These are phyloP conservation scores for Marasmius tenuissimus DNA, from an alignment of 1,284 basidiomycete species.

Conservation along the genomic window DNA sequence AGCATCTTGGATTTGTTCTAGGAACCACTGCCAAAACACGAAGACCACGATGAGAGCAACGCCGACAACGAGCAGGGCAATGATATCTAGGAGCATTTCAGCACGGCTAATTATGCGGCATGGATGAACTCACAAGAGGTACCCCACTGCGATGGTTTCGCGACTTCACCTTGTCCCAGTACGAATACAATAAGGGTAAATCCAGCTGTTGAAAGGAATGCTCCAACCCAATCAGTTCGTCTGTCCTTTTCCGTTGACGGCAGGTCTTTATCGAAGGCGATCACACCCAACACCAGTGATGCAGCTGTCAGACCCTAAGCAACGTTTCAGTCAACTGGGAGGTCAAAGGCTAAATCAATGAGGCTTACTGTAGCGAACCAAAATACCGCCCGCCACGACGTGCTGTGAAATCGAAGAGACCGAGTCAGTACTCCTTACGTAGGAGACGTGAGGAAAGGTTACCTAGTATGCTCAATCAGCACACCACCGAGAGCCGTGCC, in stretches of 20 bases:
- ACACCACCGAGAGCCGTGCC: conserved; percentile 69
- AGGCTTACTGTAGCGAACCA: conserved; percentile 1
- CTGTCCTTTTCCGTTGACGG: conserved; percentile 11
- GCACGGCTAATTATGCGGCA: background rate
- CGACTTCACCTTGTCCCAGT: conserved; percentile 53
- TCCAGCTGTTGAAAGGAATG: conserved; percentile 44
- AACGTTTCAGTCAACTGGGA: background rate
- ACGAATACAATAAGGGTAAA: conserved; percentile 53
- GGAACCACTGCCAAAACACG: conserved; percentile 67
- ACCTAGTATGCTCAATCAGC: conserved; percentile 63
- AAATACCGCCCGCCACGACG: conserved; percentile 1
- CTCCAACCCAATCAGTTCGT: conserved; percentile 56
- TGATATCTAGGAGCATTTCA: conserved; percentile 42
- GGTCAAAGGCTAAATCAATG: background rate
- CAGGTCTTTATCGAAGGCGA: conserved; percentile 1
- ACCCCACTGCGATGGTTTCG: conserved; percentile 49
- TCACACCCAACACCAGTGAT: background rate
- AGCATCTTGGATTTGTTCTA: conserved; percentile 45
- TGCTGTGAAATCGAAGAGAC: background rate
- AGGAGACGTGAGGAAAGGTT: conserved; percentile 2
- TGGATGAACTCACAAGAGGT: conserved; percentile 39
- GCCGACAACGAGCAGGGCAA: conserved; percentile 64
- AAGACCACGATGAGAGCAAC: conserved; percentile 62
- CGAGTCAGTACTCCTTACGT: background rate
- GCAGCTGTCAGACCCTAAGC: background rate